A percentile compares a stretch with the other conserved stretches of the same genome.
These are phyloP conservation scores for Haemoproteus tartakovskyi DNA, from an alignment of 169 alveolate genomes.

Conservation along the genomic window DNA sequence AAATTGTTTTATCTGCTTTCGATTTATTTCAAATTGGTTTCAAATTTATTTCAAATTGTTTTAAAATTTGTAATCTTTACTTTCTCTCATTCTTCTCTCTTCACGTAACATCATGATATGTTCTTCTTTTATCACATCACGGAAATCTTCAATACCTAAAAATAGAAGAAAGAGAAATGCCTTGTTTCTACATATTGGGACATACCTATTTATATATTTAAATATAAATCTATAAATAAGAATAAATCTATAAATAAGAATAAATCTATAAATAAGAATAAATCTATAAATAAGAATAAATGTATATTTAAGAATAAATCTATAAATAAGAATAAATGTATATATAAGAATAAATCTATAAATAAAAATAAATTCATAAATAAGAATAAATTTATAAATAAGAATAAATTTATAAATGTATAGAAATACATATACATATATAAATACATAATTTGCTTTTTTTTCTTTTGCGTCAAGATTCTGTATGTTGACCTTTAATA, in stretches of 20 bases:
- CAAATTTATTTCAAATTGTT: no score
- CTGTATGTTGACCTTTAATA: neutral
- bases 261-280: no score
- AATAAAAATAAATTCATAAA: no score
- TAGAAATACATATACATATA: neutral
- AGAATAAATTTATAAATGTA: neutral
- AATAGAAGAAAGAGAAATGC: constrained; percentile 5
- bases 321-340: no score
- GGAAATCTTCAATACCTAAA: constrained; percentile 69
- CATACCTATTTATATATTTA: neutral
- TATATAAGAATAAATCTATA: no score
- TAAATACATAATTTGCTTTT: neutral
- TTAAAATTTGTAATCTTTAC: constrained; percentile 34
- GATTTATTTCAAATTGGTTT: no score
- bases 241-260: no score
- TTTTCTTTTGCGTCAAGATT: neutral
- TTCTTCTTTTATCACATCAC: constrained; percentile 68
- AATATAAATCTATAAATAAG: neutral
- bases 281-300: no score
- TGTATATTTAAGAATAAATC: no score
- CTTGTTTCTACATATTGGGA: neutral
- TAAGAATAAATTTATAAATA: no score
- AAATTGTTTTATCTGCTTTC: no score
- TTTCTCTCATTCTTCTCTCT: constrained; percentile 50
- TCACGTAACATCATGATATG: constrained; percentile 56